Evolutionary conservation across 2,329 filamentous ascomycete genomes (phyloP).

Genomic region (Hymenoscyphus albidus): DNA sequence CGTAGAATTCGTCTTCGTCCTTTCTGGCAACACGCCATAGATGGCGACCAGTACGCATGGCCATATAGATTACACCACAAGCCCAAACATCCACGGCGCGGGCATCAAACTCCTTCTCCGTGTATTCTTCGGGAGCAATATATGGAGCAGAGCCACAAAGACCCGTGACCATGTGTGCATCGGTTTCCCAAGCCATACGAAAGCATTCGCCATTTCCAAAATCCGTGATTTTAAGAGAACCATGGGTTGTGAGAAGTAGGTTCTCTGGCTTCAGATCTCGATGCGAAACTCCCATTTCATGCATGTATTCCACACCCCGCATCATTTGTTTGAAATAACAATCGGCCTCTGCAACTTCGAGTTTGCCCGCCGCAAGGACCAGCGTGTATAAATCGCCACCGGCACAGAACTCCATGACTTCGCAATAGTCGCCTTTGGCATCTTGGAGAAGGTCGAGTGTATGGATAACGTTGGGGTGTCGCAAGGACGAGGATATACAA

Average conservation of each 20-base stretch:
- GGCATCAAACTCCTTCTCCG: slow-evolving; percentile 92
- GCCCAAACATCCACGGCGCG: slow-evolving; percentile 98
- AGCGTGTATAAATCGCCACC: slow-evolving; percentile 94
- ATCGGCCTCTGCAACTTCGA: slow-evolving; percentile 89
- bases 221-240: slow-evolving; percentile 94
- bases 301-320: slow-evolving; percentile 98
- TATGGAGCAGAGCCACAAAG: slow-evolving; percentile 96
- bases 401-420: slow-evolving; percentile 99
- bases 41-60: slow-evolving; percentile 94
- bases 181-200: slow-evolving; percentile 98
- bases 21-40: slow-evolving; percentile 96
- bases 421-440: slow-evolving; percentile 94
- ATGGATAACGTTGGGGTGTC: slow-evolving; percentile 97
- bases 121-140: slow-evolving; percentile 95
- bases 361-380: slow-evolving; percentile 83
- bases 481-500: slow-evolving; percentile 94
- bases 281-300: slow-evolving; percentile 98
- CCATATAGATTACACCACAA: slow-evolving; percentile 99
- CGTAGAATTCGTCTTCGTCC: slow-evolving; percentile 96
- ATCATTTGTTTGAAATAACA: slow-evolving; percentile 99
- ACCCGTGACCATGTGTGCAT: slow-evolving; percentile 96
- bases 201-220: slow-evolving; percentile 99
- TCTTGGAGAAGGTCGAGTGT: slow-evolving; percentile 94
- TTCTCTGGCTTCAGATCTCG: slow-evolving; percentile 97
- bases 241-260: slow-evolving; percentile 85